Conservation (phyloP, 257 asterid genomes). For the Solanum verrucosum region DNA sequence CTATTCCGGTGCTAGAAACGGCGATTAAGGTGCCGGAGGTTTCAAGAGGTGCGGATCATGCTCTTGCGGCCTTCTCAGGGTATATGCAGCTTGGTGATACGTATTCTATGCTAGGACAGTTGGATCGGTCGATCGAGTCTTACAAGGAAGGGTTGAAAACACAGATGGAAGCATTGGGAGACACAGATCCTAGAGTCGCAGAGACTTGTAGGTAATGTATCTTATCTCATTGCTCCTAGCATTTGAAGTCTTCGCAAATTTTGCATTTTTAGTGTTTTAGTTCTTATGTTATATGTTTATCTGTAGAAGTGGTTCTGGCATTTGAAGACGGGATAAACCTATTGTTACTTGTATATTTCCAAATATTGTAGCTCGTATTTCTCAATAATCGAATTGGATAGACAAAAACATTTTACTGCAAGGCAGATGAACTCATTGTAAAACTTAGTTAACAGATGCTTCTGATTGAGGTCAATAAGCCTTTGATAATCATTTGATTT, state of each 20-base stretch:
- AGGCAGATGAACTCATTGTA: neutral
- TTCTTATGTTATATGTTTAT: neutral
- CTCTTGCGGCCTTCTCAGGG: conserved; percentile 88
- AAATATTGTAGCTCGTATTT: neutral
- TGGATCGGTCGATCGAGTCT: conserved; percentile 81
- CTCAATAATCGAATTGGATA: neutral
- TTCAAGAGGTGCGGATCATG: conserved; percentile 86
- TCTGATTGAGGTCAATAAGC: neutral
- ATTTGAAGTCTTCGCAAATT: neutral
- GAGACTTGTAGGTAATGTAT: conserved; percentile 75
- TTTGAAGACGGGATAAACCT: neutral
- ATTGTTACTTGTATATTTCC: neutral
- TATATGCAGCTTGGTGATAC: conserved; percentile 96
- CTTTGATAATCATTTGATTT: neutral
- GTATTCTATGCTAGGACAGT: conserved; percentile 89
- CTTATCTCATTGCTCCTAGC: neutral
- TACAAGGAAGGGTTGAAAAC: conserved; percentile 78
- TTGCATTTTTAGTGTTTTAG: neutral
- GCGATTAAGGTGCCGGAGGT: conserved; percentile 84
- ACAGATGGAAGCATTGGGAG: conserved; percentile 96
- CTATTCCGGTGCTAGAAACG: conserved; percentile 81
- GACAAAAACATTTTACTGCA: neutral
- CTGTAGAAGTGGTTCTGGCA: neutral
- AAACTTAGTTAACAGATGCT: neutral
- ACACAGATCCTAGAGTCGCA: conserved; percentile 85